These are phyloP conservation scores for Akanthomyces uredinophilus DNA, from an alignment of 2,329 filamentous ascomycete species.

Conservation along the genomic window DNA sequence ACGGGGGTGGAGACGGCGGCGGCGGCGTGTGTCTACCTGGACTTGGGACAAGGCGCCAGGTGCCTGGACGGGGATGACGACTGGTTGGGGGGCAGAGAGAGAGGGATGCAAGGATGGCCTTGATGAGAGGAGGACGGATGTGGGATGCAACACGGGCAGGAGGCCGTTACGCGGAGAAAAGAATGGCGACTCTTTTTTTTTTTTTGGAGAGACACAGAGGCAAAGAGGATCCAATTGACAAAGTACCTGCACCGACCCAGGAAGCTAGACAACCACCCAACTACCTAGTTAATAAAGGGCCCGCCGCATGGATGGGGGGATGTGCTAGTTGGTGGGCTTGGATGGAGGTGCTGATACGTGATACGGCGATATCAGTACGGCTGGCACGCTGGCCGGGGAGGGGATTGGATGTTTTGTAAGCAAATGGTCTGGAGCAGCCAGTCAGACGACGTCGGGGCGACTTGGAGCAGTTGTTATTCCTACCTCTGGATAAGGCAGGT, in stretches of 20 bases:
- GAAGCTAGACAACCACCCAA: too few relatives aligned
- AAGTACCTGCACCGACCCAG: too few relatives aligned
- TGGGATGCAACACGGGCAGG: neutral
- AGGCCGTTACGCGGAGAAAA: neutral
- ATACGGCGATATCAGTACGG: neutral
- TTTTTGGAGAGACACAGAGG: neutral
- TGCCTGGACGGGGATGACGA: neutral
- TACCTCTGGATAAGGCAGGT: too few relatives aligned
- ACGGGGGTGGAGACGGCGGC: conserved; percentile 1
- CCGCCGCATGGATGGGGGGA: neutral
- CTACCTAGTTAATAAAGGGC: neutral
- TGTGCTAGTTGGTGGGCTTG: neutral
- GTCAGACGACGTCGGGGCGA: too few relatives aligned
- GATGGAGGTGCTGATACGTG: neutral
- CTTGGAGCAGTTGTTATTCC: too few relatives aligned
- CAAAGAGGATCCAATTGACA: neutral
- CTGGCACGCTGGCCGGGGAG: neutral
- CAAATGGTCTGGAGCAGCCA: neutral
- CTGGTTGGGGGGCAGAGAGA: neutral
- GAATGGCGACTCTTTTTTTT: neutral
- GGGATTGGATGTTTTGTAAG: neutral
- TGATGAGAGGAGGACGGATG: neutral
- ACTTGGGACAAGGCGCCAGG: neutral
- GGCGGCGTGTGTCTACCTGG: neutral
- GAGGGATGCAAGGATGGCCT: neutral